Evolutionary conservation across 225 moss, liverwort and hornwort species (phyloP), one percentile per base, ranked within the genome.

Genomic region (Thuidium tamariscinum): DNA sequence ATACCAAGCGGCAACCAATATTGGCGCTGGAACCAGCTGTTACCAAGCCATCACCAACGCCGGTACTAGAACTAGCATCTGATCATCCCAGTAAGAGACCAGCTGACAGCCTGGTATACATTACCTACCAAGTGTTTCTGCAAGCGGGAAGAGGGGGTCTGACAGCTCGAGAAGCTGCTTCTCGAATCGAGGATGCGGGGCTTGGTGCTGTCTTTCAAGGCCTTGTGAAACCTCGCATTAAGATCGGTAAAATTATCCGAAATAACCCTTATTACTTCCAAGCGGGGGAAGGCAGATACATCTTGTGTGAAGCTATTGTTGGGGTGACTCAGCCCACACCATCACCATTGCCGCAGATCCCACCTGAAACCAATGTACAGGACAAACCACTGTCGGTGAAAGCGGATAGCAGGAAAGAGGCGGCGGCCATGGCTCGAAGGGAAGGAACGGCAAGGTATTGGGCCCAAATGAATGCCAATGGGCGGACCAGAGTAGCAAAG

Each of bases 221-320:
- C 55, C 85, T 94, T 51, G 89, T 91, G 80, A 94, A 94, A 71
- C 93, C 93, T 37, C 91, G 93, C 60, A 94, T 94, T 30, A 94
- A 94, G 83, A 92, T 94, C 54, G 93, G 93, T 67, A 94, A 94
- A 89, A 94, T 94, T 30, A 91, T 94, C 73, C 93, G 93, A 39
- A 94, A 94, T 60, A 94, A 94, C 62, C 93, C 93, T 19, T 94
- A 94, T 85, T 94, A 94, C 83, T 92, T 94, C 82, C 92, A 92
- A 88, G 92, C 88, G 17, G 93, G 93, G 30, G 93, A 94, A 77
- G 93, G 93, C 83, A 86, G 91, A 74, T 94, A 94, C 23, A 92
- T 94, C 13, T 87, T 94, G 67, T 94, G 91, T 92, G 93, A 94
- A 85, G 93, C 93, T 77, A 87, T 94, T 74, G 93, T 94, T 74